These are phyloP conservation scores for Beauveria asiatica DNA, from an alignment of 2,329 filamentous ascomycete species.

Conservation along the genomic window DNA sequence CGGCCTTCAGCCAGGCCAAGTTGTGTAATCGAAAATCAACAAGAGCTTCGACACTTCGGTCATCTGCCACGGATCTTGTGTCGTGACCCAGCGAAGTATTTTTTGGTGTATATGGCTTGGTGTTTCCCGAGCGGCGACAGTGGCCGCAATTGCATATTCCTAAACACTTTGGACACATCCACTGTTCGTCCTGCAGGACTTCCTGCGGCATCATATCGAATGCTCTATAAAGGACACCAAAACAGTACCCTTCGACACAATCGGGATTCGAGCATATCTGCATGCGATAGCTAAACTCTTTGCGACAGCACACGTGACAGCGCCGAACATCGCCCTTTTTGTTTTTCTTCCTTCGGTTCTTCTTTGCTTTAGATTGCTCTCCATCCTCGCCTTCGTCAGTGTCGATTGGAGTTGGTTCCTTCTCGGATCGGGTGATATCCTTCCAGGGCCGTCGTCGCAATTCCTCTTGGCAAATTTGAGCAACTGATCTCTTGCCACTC, in stretches of 20 bases:
- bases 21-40: conserved; percentile 91
- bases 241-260: conserved; percentile 77
- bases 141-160: conserved; percentile 79
- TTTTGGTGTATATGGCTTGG: conserved; percentile 74
- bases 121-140: conserved; percentile 60
- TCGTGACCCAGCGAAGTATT: conserved; percentile 85
- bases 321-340: conserved; percentile 47
- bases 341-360: conserved; percentile 46
- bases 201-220: conserved; percentile 84
- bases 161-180: conserved; percentile 82
- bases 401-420: conserved; percentile 37
- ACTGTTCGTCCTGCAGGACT: conserved; percentile 70
- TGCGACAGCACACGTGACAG: conserved; percentile 79
- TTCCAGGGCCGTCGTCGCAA: conserved; percentile 71
- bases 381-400: conserved; percentile 55
- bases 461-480: conserved; percentile 91
- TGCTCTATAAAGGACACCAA: conserved; percentile 82
- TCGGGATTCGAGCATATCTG: conserved; percentile 63
- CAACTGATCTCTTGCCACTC: conserved; percentile 67
- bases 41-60: conserved; percentile 79
- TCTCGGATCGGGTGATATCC: conserved; percentile 60
- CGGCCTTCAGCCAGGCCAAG: conserved; percentile 64
- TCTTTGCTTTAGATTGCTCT: conserved; percentile 50
- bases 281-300: conserved; percentile 77
- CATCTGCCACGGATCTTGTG: conserved; percentile 81